Percentiles rank a stretch among this genome's conserved stretches.
Conservation (phyloP, 2,329 filamentous ascomycete species). For the Alternaria gaisen region DNA sequence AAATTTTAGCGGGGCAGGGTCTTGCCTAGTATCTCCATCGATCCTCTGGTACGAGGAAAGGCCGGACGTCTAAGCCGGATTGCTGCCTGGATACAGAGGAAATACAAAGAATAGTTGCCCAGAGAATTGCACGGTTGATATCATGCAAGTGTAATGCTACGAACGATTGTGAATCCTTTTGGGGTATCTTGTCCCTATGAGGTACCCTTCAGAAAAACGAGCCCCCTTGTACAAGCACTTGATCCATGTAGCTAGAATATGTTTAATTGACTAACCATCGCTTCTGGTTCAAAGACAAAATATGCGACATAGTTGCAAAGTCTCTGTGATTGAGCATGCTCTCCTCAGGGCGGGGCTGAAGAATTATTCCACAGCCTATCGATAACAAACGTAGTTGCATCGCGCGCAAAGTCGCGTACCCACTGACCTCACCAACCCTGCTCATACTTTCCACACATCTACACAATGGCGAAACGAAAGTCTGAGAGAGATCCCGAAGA, state of each 20-base stretch:
- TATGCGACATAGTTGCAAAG: background rate
- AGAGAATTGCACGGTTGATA: background rate
- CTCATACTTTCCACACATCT: background rate
- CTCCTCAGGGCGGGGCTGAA: slow-evolving; percentile 4
- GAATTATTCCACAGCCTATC: slow-evolving; percentile 16
- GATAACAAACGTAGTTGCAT: slow-evolving; percentile 2
- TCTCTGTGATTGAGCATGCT: background rate
- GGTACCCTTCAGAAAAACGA: background rate
- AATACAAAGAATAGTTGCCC: background rate
- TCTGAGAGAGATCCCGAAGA: slow-evolving; percentile 45
- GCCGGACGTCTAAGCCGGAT: background rate
- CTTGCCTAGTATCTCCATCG: background rate
- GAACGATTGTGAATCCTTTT: background rate
- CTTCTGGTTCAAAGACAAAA: background rate
- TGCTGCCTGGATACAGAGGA: background rate
- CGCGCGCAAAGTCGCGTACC: slow-evolving; percentile 15
- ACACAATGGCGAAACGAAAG: slow-evolving; percentile 51
- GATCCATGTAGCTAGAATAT: background rate
- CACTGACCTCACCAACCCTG: slow-evolving; percentile 6
- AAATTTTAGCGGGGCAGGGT: slow-evolving; percentile 11
- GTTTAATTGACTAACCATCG: background rate
- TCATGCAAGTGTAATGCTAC: background rate
- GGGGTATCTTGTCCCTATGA: background rate
- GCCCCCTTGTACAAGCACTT: background rate
- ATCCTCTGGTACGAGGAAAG: background rate